These are phyloP conservation scores for Cladosporium austrohemisphaericum DNA, from an alignment of 2,329 filamentous ascomycete genomes.

Conservation along the genomic window DNA sequence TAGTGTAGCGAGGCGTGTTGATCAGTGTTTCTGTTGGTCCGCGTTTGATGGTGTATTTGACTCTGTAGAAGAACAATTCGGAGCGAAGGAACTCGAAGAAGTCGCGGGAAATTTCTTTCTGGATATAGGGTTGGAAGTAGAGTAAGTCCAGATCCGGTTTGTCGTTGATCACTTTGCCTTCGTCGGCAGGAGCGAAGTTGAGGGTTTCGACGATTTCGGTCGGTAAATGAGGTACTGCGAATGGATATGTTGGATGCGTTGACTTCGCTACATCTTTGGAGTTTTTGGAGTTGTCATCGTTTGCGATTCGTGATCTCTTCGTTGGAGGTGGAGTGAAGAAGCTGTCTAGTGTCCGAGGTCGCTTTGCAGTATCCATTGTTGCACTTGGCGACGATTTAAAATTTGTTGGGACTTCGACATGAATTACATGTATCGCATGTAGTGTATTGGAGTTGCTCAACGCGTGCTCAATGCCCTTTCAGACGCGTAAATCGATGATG, in stretches of 20 bases:
- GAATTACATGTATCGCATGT: too few relatives aligned
- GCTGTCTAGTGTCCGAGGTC: constrained; percentile 63
- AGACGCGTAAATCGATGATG: too few relatives aligned
- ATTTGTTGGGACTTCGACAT: too few relatives aligned
- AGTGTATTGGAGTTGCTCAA: too few relatives aligned
- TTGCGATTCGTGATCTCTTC: constrained; percentile 38
- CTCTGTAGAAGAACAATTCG: constrained; percentile 59
- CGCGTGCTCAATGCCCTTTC: too few relatives aligned
- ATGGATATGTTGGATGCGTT: constrained; percentile 51
- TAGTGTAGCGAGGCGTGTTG: constrained; percentile 58
- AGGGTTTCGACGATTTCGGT: constrained; percentile 40
- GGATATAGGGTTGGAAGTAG: constrained; percentile 71
- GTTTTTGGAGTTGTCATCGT: constrained; percentile 13
- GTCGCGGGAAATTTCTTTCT: constrained; percentile 51
- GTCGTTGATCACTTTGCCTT: constrained; percentile 58
- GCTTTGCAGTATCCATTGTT: constrained; percentile 28
- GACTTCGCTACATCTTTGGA: constrained; percentile 27
- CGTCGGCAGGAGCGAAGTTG: constrained; percentile 42
- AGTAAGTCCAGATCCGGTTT: constrained; percentile 69
- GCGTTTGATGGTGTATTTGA: constrained; percentile 58
- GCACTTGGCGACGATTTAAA: not conserved
- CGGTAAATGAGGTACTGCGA: constrained; percentile 49
- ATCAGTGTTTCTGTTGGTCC: constrained; percentile 61
- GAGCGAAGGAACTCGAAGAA: constrained; percentile 68
- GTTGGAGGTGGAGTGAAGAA: constrained; percentile 59